phyloP scores from a whole-genome alignment of 306 rosid genomes.

The Begonia peltatifolia region DNA sequence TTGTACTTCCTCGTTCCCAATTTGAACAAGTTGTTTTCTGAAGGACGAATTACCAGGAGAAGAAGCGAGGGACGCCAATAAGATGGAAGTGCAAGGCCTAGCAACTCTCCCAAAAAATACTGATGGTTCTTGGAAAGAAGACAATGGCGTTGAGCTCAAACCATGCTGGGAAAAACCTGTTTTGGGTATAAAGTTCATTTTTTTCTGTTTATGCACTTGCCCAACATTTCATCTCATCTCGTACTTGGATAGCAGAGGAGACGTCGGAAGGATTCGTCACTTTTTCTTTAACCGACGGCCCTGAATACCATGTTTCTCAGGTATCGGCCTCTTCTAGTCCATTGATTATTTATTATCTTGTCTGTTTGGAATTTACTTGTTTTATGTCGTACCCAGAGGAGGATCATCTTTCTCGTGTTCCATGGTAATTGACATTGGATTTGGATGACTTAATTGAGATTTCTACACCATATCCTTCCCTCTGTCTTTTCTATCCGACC shows the following conservation, averaged over 20 bases:
- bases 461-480: no score
- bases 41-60: slow-evolving; percentile 72
- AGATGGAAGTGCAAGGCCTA: slow-evolving; percentile 21
- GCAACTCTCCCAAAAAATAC: slow-evolving; percentile 30
- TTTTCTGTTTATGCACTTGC: slow-evolving; percentile 2
- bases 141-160: slow-evolving; percentile 37
- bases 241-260: slow-evolving; percentile 35
- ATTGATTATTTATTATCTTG: no score
- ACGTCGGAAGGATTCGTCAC: slow-evolving; percentile 70
- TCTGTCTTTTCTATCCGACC: no score
- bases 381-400: no score
- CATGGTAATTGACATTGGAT: no score
- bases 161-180: slow-evolving; percentile 73
- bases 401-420: no score
- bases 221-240: neutral
- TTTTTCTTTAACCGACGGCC: slow-evolving; percentile 85
- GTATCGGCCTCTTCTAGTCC: slow-evolving; percentile 17
- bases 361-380: no score
- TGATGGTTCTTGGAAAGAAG: slow-evolving; percentile 51
- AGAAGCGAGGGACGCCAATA: slow-evolving; percentile 27
- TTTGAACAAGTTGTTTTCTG: neutral
- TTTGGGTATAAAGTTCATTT: slow-evolving; percentile 26
- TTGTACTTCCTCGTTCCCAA: neutral
- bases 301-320: slow-evolving; percentile 95
- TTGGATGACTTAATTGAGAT: no score